Base-by-base conservation (phyloP, 2,329 filamentous ascomycete species). In the Dryadomyces quercus-mongolicae region DNA sequence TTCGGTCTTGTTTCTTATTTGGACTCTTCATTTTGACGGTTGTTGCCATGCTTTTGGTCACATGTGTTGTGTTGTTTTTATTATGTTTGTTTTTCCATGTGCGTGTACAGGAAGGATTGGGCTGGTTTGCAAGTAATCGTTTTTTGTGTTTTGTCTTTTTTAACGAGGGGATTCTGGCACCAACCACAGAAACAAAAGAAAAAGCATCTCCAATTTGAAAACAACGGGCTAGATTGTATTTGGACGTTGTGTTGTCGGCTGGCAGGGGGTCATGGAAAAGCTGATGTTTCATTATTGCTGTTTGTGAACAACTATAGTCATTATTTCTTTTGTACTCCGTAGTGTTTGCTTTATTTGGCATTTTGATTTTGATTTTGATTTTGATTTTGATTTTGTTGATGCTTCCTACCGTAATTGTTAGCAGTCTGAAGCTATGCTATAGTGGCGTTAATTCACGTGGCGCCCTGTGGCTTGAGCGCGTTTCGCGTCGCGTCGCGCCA, bases 31-130 rank as follows among this genome's bases (percentile, higher is more conserved):
- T 20, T 31, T 40, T 40, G 36, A 13, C 36, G 15, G 22, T 53
- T 43, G 46, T 46, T 51, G 51, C 40, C 21, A 5, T 21, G 4
- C 34, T 48, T 44, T 48, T 21, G 51, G 38, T 50, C 44, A 36
- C 44, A 6, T 45, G 51, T 49, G n/a, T n/a, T 22, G 34, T 47
- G 21, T 49, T 49, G 20, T 45, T 18, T 25, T 53, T 47, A 31
- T n/a, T 16, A 22, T n/a, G 20, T 47, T 34, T 25, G 20, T 42
- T 49, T 40, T 8, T 34, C 16, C 16, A 51, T 34, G 22, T 42
- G 49, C 38, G 38, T 50, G 49, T 51, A 51, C 49, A 44, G 44
- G 51, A 53, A 31, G 51, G 51, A 40, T 40, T 53, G 44, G 51
- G 51, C 31, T 18, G 44, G 44, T 45, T 42, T 36, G 44, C 20